A percentile compares a stretch with the other conserved stretches of the same genome.
Evolutionary conservation across 1,284 basidiomycete genomes (phyloP).

Genomic region (Ustilago shanxiensis): DNA sequence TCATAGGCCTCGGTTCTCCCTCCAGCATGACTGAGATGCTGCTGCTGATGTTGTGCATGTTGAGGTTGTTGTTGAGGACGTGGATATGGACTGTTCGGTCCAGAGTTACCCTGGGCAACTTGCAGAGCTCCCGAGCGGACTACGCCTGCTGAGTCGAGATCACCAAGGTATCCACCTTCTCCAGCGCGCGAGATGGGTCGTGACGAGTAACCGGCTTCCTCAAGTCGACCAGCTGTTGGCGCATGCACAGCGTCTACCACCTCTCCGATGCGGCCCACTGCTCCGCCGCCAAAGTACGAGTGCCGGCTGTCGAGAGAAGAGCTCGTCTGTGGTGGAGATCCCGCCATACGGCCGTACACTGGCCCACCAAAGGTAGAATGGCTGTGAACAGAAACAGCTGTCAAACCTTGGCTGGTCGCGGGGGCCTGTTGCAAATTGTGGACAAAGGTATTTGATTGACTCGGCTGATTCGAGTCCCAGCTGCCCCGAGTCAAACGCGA

Average conservation of each 20-base stretch:
- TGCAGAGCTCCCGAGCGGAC: constrained; percentile 19
- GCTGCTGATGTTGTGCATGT: constrained; percentile 4
- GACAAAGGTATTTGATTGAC: constrained; percentile 14
- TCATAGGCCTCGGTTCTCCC: constrained; percentile 14
- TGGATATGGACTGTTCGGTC: constrained; percentile 36
- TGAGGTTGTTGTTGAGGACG: constrained; percentile 12
- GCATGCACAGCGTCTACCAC: constrained; percentile 24
- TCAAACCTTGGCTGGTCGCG: constrained; percentile 47
- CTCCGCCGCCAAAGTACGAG: constrained; percentile 21
- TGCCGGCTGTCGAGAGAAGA: constrained; percentile 46
- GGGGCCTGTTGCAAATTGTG: constrained; percentile 43
- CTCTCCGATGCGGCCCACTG: constrained; percentile 24
- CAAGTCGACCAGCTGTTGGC: constrained; percentile 16
- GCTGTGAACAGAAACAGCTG: constrained; percentile 31
- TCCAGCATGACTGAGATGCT: constrained; percentile 5
- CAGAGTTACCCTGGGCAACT: constrained; percentile 21
- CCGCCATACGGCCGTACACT: constrained; percentile 21
- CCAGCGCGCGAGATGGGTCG: constrained; percentile 37
- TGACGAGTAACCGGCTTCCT: constrained; percentile 28
- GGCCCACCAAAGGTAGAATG: constrained; percentile 26
- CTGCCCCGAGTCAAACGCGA: constrained; percentile 33
- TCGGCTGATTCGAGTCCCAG: constrained; percentile 51
- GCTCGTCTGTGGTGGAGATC: constrained; percentile 46
- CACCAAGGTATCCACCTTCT: constrained; percentile 28
- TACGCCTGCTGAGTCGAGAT: constrained; percentile 35